Evolutionary conservation across 2,329 filamentous ascomycete species (phyloP).

Genomic region (Aspergillus latus): DNA sequence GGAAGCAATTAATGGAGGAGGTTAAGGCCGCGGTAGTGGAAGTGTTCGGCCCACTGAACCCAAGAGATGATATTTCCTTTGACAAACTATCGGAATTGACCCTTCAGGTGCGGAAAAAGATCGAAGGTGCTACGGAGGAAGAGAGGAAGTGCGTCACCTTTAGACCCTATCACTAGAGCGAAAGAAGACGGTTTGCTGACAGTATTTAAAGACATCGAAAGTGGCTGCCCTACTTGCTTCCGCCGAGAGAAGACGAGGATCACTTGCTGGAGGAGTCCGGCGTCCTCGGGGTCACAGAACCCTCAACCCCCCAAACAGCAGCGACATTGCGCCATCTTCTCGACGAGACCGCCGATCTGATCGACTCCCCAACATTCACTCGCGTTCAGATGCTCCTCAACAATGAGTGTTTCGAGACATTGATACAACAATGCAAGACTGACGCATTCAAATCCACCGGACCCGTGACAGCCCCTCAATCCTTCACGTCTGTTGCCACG

Average conservation of each 20-base stretch:
- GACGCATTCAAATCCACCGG: slow-evolving; percentile 67
- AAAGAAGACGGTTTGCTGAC: slow-evolving; percentile 26
- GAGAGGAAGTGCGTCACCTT: slow-evolving; percentile 54
- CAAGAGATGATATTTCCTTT: slow-evolving; percentile 81
- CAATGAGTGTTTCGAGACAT: slow-evolving; percentile 79
- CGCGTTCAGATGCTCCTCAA: slow-evolving; percentile 83
- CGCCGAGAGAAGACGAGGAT: slow-evolving; percentile 73
- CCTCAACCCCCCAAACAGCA: slow-evolving; percentile 37
- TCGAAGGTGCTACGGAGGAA: slow-evolving; percentile 72
- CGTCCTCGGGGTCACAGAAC: slow-evolving; percentile 53
- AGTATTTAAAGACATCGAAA: slow-evolving; percentile 50
- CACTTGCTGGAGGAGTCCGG: slow-evolving; percentile 84
- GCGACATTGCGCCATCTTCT: slow-evolving; percentile 74
- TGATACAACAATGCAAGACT: slow-evolving; percentile 77
- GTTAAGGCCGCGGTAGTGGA: slow-evolving; percentile 85
- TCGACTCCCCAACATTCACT: slow-evolving; percentile 88
- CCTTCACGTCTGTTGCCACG: slow-evolving; percentile 44
- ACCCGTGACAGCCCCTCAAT: slow-evolving; percentile 47
- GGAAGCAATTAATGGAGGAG: slow-evolving; percentile 75
- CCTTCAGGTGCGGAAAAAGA: slow-evolving; percentile 75
- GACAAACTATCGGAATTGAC: slow-evolving; percentile 77
- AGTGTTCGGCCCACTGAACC: slow-evolving; percentile 84
- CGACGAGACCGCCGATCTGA: slow-evolving; percentile 92
- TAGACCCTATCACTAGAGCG: neutral
- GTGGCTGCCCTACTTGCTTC: slow-evolving; percentile 85